These are phyloP conservation scores for Beverwykella pulmonaria DNA, from an alignment of 495 filamentous ascomycete genomes.

Conservation along the genomic window DNA sequence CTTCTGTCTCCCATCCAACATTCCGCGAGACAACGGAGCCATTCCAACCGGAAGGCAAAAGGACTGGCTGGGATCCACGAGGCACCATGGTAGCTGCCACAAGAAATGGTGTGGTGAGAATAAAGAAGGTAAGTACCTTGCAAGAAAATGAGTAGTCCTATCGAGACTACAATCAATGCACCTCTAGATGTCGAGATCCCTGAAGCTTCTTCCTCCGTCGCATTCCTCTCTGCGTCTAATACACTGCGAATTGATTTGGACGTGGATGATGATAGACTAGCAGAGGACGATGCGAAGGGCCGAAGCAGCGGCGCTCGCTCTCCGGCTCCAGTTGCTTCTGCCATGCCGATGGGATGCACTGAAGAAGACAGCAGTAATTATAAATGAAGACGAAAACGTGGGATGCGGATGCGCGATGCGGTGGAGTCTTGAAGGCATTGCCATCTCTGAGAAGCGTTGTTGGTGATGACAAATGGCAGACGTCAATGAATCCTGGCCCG, in stretches of 20 bases:
- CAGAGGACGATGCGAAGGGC: conserved; percentile 1
- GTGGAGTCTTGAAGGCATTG: neutral
- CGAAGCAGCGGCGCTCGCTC: conserved; percentile 31
- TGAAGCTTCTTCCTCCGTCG: conserved; percentile 6
- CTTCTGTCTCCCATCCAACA: too few species aligned
- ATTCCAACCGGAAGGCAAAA: neutral
- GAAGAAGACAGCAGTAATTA: neutral
- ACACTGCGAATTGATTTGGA: conserved; percentile 13
- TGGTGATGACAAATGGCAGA: conserved; percentile 28
- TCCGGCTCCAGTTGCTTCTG: neutral
- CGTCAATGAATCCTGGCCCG: conserved; percentile 4
- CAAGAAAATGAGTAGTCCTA: conserved; percentile 44
- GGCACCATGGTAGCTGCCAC: too few species aligned
- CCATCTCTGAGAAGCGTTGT: neutral
- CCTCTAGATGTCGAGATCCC: conserved; percentile 30
- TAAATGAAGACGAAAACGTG: neutral
- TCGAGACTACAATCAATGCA: conserved; percentile 32
- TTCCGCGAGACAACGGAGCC: too few species aligned
- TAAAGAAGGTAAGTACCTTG: conserved; percentile 34
- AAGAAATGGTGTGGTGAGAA: neutral
- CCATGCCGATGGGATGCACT: neutral
- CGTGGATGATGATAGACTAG: conserved; percentile 27
- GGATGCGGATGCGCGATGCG: neutral
- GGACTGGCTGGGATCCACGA: neutral
- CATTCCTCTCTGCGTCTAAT: conserved; percentile 10